These are phyloP conservation scores for Biscogniauxia marginata DNA, from an alignment of 2,329 filamentous ascomycete genomes.

Conservation along the genomic window DNA sequence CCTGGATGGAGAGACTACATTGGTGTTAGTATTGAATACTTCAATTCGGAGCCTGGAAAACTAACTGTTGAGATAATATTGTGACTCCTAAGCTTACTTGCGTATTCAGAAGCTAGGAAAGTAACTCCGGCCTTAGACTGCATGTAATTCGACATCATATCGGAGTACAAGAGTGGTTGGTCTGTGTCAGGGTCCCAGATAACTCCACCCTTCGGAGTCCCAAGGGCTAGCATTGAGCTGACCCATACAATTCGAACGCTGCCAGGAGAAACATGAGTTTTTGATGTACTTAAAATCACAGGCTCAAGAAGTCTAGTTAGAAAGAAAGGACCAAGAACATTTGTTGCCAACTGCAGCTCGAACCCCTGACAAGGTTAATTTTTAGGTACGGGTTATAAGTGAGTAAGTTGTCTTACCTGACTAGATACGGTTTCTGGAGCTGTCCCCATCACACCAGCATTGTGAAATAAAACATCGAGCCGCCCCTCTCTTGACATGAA, in stretches of 20 bases:
- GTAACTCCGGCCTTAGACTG: conserved; percentile 10
- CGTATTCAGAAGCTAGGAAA: conserved; percentile 9
- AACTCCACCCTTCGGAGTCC: conserved; percentile 6
- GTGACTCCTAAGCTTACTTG: conserved; percentile 1
- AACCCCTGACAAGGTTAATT: conserved; percentile 20
- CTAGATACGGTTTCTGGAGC: conserved; percentile 3
- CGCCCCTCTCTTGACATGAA: neutral
- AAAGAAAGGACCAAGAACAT: conserved; percentile 25
- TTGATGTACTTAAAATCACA: conserved; percentile 5
- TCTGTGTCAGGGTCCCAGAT: conserved; percentile 3
- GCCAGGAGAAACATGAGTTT: neutral
- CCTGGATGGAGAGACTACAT: conserved; percentile 10
- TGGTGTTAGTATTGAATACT: neutral
- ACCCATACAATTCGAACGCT: conserved; percentile 10
- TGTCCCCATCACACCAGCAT: conserved; percentile 12
- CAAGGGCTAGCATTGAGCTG: conserved; percentile 8
- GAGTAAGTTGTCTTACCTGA: neutral
- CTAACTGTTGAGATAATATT: conserved; percentile 9
- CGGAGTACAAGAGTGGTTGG: neutral
- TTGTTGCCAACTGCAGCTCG: conserved; percentile 30
- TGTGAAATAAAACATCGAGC: conserved; percentile 4
- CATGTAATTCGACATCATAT: conserved; percentile 11
- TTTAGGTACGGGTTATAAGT: neutral
- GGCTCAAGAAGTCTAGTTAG: conserved; percentile 16
- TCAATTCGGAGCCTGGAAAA: neutral